Conservation (phyloP, 805 yeast species). For the Maudiozyma turicensis region DNA sequence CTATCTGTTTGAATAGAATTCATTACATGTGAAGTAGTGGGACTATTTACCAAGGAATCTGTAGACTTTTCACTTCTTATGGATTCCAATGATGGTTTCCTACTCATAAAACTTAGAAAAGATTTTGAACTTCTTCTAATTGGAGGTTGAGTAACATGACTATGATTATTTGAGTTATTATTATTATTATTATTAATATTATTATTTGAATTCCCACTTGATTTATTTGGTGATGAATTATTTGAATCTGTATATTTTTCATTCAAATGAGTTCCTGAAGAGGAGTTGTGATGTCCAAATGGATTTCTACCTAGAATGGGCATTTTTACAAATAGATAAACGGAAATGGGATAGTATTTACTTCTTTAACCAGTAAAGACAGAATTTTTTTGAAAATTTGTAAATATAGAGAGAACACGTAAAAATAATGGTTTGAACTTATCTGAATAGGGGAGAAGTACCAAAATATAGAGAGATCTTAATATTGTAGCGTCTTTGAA, state of each 20-base stretch:
- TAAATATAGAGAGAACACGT: too few species aligned
- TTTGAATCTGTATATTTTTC: not conserved
- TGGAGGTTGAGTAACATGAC: conserved; percentile 5
- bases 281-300: conserved; percentile 9
- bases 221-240: not conserved
- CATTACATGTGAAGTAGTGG: conserved; percentile 3
- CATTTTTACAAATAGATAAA: conserved; percentile 7
- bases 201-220: not conserved
- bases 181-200: not conserved
- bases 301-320: conserved; percentile 26
- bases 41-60: conserved; percentile 14
- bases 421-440: too few species aligned
- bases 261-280: conserved; percentile 5
- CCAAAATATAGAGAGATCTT: too few species aligned
- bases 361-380: too few species aligned
- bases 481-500: too few species aligned
- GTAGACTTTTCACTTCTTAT: conserved; percentile 23
- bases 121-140: conserved; percentile 20
- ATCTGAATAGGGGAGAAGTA: too few species aligned
- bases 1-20: not conserved
- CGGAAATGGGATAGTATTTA: too few species aligned
- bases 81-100: conserved; percentile 26
- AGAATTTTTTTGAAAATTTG: too few species aligned
- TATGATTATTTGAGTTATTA: not conserved
- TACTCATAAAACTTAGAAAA: conserved; percentile 23